A percentile compares a stretch with the other conserved stretches of the same genome.
These are phyloP conservation scores for Gymnopilus dilepis DNA, from an alignment of 768 basidiomycete species.

Conservation along the genomic window DNA sequence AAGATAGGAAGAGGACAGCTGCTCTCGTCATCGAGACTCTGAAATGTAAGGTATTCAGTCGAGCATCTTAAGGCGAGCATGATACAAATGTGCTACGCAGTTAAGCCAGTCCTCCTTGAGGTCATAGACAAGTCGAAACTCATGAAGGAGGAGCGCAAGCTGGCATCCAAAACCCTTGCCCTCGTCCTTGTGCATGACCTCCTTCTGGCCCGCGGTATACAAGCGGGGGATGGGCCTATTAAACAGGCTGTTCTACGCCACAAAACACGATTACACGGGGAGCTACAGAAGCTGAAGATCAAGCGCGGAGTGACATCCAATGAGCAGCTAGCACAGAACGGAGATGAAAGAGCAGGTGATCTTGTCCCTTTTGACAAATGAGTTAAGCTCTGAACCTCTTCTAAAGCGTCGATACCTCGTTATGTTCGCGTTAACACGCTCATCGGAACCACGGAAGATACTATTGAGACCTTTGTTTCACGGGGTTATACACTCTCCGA, in stretches of 20 bases:
- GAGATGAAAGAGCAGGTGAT: constrained; percentile 68
- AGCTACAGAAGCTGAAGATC: constrained; percentile 84
- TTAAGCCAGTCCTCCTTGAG: constrained; percentile 75
- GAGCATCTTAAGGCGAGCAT: constrained; percentile 14
- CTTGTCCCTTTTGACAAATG: constrained; percentile 10
- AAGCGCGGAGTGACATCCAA: constrained; percentile 72
- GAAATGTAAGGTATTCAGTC: constrained; percentile 71
- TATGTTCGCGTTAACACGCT: constrained; percentile 86
- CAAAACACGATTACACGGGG: constrained; percentile 86
- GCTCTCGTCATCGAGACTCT: constrained; percentile 94
- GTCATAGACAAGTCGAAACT: constrained; percentile 73
- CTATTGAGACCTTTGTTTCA: constrained; percentile 57
- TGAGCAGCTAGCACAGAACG: constrained; percentile 63
- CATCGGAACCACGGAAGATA: constrained; percentile 69
- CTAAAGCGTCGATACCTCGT: constrained; percentile 72
- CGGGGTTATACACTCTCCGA: constrained; percentile 60
- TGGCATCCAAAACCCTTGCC: constrained; percentile 77
- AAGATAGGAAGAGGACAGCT: constrained; percentile 76
- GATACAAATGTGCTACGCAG: constrained; percentile 45
- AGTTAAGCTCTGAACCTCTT: constrained; percentile 16
- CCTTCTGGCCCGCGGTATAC: constrained; percentile 82
- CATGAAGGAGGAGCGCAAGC: constrained; percentile 75
- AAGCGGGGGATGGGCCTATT: constrained; percentile 88
- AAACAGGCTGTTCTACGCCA: constrained; percentile 89
- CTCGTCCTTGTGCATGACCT: constrained; percentile 92